Base-by-base conservation (phyloP, 192 early-diverging fungal genomes). In the Gryganskiella cystojenkinii region DNA sequence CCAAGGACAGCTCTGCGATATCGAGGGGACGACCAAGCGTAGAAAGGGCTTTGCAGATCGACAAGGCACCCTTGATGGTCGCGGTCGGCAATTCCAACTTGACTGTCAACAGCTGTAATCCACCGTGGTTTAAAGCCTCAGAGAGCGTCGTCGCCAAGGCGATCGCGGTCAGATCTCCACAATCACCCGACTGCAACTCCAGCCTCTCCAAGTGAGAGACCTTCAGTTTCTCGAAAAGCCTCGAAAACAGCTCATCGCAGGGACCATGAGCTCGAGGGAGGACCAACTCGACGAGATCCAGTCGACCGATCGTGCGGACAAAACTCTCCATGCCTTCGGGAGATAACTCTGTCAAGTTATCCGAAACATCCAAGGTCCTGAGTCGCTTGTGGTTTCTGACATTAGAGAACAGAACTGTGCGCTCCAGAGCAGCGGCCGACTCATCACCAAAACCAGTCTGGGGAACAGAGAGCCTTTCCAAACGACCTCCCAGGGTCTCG, bases 361-460 rank as follows among this genome's bases (percentile, higher is more conserved):
- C 35, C 9, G 60, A 78, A 47, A 78, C 37, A 37, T 78, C 61
- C 22, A 78, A 24, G 14, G n/a, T 44, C 49, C 15, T 58, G 15
- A 78, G 55, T 40, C 19, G 24, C 9, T 64, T 47, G 4, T 56
- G 56, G 24, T 57, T 34, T 8, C 51, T 45, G 46, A 56, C 53
- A 31, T n/a, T n/a, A n/a, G n/a, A n/a, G n/a, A 40, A 40, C 7
- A 40, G 37, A 13, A 40, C 37, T 9, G 13, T 13, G 5, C 66
- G 46, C 14, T 78, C 73, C 33, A 78, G 25, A 17, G 66, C 73
- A 54, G 64, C 51, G 6, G 73, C 73, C 3, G 73, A 52, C 5
- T 68, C 73, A n/a, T 78, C 56, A 13, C 73, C 66, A 31, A 78
- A 78, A 0, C 61, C 65, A 7, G 73, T 53, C 37, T 57, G 40